Evolutionary conservation across 192 early-diverging fungal genomes (phyloP).

Genomic region (Backusella australiensis): DNA sequence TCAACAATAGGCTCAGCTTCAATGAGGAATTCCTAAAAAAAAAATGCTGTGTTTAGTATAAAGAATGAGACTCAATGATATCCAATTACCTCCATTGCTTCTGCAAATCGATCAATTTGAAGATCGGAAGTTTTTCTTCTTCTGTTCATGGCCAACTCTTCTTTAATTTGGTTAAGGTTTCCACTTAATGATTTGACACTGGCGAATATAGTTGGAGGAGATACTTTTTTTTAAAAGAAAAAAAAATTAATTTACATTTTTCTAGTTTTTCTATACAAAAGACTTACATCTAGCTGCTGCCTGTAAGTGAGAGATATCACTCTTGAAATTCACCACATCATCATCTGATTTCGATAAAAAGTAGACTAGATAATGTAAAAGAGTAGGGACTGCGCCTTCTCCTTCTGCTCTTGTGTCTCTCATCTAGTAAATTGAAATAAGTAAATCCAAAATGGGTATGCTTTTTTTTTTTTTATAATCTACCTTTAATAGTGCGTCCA

Average conservation of each 20-base stretch:
- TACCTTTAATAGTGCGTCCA: constrained; percentile 55
- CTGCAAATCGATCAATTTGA: constrained; percentile 45
- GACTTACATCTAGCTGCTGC: constrained; percentile 43
- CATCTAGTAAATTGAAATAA: constrained; percentile 29
- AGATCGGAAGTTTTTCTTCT: constrained; percentile 28
- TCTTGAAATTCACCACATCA: constrained; percentile 42
- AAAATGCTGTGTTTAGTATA: not conserved
- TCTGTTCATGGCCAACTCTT: constrained; percentile 36
- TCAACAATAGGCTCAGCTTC: constrained; percentile 41
- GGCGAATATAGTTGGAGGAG: constrained; percentile 41
- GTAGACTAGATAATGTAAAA: constrained; percentile 53
- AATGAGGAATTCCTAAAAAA: constrained; percentile 43
- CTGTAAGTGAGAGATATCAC: constrained; percentile 51
- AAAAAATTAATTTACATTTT: not conserved
- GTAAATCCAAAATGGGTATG: not conserved
- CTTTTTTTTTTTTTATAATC: not conserved
- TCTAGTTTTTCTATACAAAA: not conserved
- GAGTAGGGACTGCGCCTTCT: constrained; percentile 37
- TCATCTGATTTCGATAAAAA: constrained; percentile 40
- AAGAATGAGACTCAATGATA: too few species aligned
- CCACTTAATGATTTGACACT: constrained; percentile 42
- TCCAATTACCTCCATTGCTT: constrained; percentile 49
- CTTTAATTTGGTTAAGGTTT: constrained; percentile 41
- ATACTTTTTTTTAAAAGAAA: constrained; percentile 29
- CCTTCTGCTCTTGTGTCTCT: constrained; percentile 51